These are phyloP conservation scores for Fallopia convolvulus DNA, from an alignment of 148 eudicot genomes.

Conservation along the genomic window DNA sequence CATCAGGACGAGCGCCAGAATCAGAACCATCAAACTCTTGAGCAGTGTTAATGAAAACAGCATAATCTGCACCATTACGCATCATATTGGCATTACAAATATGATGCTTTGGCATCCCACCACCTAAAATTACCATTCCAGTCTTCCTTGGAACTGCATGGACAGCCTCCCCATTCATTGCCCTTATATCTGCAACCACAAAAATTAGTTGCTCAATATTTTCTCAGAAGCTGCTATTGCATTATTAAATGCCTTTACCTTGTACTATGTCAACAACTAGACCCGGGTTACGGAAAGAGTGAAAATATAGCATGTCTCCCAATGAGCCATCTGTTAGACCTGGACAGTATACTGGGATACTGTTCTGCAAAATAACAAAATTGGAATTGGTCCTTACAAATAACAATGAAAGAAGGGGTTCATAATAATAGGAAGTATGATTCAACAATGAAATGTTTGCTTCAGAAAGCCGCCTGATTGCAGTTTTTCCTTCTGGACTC, in stretches of 20 bases:
- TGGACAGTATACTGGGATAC: slow-evolving; percentile 84
- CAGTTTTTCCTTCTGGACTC: background rate
- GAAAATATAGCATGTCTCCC: slow-evolving; percentile 92
- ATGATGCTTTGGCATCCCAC: slow-evolving; percentile 87
- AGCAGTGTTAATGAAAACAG: slow-evolving; percentile 84
- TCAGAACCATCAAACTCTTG: slow-evolving; percentile 94
- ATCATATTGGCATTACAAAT: slow-evolving; percentile 93
- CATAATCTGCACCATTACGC: slow-evolving; percentile 91
- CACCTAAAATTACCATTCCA: slow-evolving; percentile 81
- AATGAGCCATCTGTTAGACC: slow-evolving; percentile 90
- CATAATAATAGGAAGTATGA: background rate
- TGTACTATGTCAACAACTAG: slow-evolving; percentile 70
- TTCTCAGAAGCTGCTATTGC: background rate
- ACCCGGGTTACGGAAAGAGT: slow-evolving; percentile 72
- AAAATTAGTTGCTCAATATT: background rate
- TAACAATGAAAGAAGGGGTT: background rate
- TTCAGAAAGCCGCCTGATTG: background rate
- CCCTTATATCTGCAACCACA: slow-evolving; percentile 58
- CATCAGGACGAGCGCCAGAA: slow-evolving; percentile 93
- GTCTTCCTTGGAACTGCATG: slow-evolving; percentile 86
- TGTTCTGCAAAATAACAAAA: slow-evolving; percentile 39
- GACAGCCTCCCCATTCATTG: slow-evolving; percentile 75
- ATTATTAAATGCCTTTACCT: slow-evolving; percentile 28
- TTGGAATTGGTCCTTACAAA: background rate
- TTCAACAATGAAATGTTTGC: background rate